Evolutionary conservation across 2,329 filamentous ascomycete genomes (phyloP), one percentile per base, ranked within the genome.

Genomic region (Ceratocystis huliohia): DNA sequence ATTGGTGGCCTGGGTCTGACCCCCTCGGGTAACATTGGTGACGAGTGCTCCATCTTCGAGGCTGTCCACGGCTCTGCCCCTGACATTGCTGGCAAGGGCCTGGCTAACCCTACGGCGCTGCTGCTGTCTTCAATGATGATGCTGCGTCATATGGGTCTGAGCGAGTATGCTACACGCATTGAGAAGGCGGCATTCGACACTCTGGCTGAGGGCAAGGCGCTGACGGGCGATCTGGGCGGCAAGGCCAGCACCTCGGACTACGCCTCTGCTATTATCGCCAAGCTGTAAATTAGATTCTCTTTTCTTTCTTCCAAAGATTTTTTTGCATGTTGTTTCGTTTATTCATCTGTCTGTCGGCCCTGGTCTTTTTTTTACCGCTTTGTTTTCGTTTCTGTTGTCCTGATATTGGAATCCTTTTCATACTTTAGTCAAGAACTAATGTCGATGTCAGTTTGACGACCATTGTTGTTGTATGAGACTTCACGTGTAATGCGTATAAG

Each of bases 41-140:
- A 96, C 79, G 89, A 96, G 82, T 97, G 91, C 88, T 96, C 91
- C 77, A 96, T 97, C 82, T 99, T 99, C 82, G 94, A 99, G 82
- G 94, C 94, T 73, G 94, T 99, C 74, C 94, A 99, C 83, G 93
- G 93, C 73, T 96, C 91, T 71, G 93, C 93, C 68, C 93, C 93
- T 69, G 93, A 97, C 78, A 97, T 97, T 76, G 91, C 91, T 71
- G 93, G 93, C 78, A 91, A 96, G 85, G 88, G 85, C 71, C 88
- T 97, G 72, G 94, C 94, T 74, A 99, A 99, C 85, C 94, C 94
- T 70, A 97, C 94, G 69, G 94, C 94, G 68, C 86, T 99, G 72
- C 86, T 99, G 71, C 88, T 97, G 74, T 90, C 85, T 78, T 95
- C 89, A 77, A 94, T 97, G 81, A 97, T 99, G 94, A 97, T 99